Conservation (phyloP, 106 monocot species). For the Cymbidium sinense region DNA sequence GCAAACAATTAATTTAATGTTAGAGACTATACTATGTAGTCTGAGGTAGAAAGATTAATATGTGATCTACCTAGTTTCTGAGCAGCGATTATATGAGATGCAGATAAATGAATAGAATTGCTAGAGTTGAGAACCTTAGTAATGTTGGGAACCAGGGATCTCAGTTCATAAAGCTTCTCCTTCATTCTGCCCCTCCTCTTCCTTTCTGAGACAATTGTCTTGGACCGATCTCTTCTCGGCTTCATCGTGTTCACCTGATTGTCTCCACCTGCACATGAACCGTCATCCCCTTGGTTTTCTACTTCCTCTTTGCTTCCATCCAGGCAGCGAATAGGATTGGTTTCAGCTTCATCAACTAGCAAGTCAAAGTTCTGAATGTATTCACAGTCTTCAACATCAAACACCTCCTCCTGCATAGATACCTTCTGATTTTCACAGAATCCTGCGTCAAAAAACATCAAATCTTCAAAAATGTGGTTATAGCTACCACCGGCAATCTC, state of each 20-base stretch:
- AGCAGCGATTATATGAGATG: no score
- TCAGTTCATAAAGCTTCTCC: slow-evolving; percentile 70
- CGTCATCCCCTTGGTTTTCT: no score
- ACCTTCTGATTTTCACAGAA: no score
- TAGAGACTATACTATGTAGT: no score
- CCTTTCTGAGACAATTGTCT: slow-evolving; percentile 61
- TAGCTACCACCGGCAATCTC: neutral
- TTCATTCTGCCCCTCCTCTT: slow-evolving; percentile 67
- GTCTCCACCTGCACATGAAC: neutral
- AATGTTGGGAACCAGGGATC: slow-evolving; percentile 79
- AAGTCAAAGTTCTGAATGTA: neutral
- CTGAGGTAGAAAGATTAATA: no score
- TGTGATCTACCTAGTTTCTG: no score
- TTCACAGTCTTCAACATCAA: neutral
- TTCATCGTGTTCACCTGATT: neutral
- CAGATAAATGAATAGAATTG: no score
- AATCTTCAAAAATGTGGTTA: neutral
- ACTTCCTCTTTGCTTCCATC: no score
- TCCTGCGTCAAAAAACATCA: no score
- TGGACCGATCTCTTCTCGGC: slow-evolving; percentile 52
- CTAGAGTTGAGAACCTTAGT: slow-evolving; percentile 52
- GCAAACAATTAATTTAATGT: no score
- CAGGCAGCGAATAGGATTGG: neutral
- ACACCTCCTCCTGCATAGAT: neutral
- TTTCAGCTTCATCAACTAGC: neutral